phyloP scores from a whole-genome alignment of 306 rosid genomes.

The Abrus pulchellus region DNA sequence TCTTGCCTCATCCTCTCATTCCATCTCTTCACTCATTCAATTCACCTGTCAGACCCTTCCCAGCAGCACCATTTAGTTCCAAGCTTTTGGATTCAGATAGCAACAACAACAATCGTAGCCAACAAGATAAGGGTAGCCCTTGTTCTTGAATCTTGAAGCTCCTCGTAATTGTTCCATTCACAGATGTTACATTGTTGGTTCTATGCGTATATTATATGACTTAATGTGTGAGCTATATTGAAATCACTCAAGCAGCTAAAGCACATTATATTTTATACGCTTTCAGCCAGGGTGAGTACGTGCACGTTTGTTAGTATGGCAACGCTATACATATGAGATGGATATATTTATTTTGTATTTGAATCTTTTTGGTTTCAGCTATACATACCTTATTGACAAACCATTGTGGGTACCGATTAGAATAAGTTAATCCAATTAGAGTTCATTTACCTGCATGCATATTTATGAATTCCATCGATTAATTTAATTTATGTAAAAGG shows the following conservation, averaged over 20 bases:
- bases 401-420: constrained; percentile 38
- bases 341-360: constrained; percentile 34
- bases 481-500: constrained; percentile 5
- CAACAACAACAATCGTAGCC: constrained; percentile 5
- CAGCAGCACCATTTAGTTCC: constrained; percentile 52
- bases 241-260: background rate
- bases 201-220: background rate
- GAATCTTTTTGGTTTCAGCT: constrained; percentile 42
- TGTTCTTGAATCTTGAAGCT: constrained; percentile 44
- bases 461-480: background rate
- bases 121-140: constrained; percentile 43
- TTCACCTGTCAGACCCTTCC: constrained; percentile 57
- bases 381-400: constrained; percentile 4
- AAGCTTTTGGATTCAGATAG: constrained; percentile 54
- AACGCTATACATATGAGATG: constrained; percentile 32
- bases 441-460: constrained; percentile 30
- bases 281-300: constrained; percentile 36
- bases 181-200: constrained; percentile 21
- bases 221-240: constrained; percentile 10
- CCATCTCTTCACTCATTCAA: constrained; percentile 56
- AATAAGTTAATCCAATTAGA: constrained; percentile 22
- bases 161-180: background rate
- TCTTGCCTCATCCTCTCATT: constrained; percentile 54
- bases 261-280: constrained; percentile 27
- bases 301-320: constrained; percentile 49